These are phyloP conservation scores for Borovskyia barvae DNA, from an alignment of 208 protist genomes.

Conservation along the genomic window DNA sequence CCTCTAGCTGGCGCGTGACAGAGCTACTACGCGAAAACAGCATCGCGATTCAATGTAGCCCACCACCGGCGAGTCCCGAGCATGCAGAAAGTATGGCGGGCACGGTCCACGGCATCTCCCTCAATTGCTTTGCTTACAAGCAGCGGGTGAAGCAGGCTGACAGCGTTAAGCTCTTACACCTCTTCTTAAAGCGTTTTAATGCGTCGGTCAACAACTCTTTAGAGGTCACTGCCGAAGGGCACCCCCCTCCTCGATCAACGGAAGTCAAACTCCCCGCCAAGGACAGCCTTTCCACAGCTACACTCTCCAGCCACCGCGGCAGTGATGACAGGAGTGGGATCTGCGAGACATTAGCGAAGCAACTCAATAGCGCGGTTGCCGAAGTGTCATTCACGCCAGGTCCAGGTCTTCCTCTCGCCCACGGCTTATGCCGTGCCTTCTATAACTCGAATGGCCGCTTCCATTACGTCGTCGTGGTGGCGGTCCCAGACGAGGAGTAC, in stretches of 20 bases:
- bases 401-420: conserved; percentile 54
- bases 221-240: conserved; percentile 33
- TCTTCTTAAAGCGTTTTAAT: conserved; percentile 81
- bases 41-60: conserved; percentile 72
- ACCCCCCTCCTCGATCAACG: conserved; percentile 4
- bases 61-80: conserved; percentile 29
- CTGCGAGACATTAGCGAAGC: conserved; percentile 45
- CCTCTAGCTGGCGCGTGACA: conserved; percentile 57
- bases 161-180: conserved; percentile 51
- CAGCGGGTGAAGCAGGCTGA: conserved; percentile 60
- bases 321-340: conserved; percentile 2
- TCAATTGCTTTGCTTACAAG: conserved; percentile 84
- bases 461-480: conserved; percentile 76
- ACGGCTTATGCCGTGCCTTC: conserved; percentile 75
- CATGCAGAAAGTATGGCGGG: too few relatives aligned
- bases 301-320: neutral
- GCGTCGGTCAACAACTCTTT: conserved; percentile 73
- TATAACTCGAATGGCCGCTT: conserved; percentile 76
- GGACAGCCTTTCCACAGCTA: too few relatives aligned
- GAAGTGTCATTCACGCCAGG: conserved; percentile 71
- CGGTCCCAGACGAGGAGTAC: conserved; percentile 76
- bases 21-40: conserved; percentile 72
- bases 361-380: conserved; percentile 58
- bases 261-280: neutral
- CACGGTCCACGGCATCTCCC: conserved; percentile 67